These are phyloP conservation scores for Penicillium antarcticum DNA, from an alignment of 495 filamentous ascomycete species.

Conservation along the genomic window DNA sequence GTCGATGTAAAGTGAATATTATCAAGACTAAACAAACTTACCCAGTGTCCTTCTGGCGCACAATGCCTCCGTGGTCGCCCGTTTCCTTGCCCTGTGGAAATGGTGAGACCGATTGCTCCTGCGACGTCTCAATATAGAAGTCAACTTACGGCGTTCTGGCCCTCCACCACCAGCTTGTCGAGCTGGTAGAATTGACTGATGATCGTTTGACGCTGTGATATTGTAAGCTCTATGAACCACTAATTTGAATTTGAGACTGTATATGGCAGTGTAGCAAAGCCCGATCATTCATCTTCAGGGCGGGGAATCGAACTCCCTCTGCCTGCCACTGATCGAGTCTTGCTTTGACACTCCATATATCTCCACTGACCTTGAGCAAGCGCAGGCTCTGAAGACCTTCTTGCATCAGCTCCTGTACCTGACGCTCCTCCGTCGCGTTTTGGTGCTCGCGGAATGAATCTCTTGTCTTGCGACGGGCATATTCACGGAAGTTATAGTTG, in stretches of 20 bases:
- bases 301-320: not conserved
- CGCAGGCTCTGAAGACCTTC: slow-evolving; percentile 84
- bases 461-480: slow-evolving; percentile 81
- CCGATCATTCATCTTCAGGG: not conserved
- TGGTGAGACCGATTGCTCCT: not conserved
- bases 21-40: slow-evolving; percentile 36
- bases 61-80: slow-evolving; percentile 63
- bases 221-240: slow-evolving; percentile 9
- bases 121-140: not conserved
- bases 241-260: not conserved
- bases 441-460: slow-evolving; percentile 85
- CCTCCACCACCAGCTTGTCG: slow-evolving; percentile 90
- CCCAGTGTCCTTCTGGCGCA: slow-evolving; percentile 81
- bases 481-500: slow-evolving; percentile 95
- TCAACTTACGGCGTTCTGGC: slow-evolving; percentile 57
- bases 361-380: slow-evolving; percentile 76
- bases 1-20: not conserved
- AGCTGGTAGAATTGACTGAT: slow-evolving; percentile 94
- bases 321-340: not conserved
- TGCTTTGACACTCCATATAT: not conserved
- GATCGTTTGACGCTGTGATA: slow-evolving; percentile 80
- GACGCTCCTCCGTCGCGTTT: slow-evolving; percentile 63
- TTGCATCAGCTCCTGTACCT: slow-evolving; percentile 85
- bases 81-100: slow-evolving; percentile 67
- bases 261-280: not conserved